Evolutionary conservation across 352 stramenopile genomes (phyloP), one percentile per base, ranked within the genome.

Genomic region (Elongisporangium senticosum): DNA sequence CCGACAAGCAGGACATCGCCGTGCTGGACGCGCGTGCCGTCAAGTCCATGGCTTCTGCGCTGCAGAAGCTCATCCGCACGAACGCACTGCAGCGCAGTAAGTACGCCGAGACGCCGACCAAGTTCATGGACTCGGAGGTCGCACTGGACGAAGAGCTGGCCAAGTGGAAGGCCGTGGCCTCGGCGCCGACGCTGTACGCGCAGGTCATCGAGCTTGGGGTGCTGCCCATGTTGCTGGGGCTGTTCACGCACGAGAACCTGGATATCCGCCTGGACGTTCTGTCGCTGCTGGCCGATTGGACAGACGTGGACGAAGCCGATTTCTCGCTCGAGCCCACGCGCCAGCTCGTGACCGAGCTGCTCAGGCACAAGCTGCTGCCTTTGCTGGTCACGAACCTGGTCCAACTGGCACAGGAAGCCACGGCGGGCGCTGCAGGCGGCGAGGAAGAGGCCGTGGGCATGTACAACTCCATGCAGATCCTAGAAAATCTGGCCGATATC

Each of bases 111-210:
- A 75, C 91, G 17, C 86, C 88, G 1, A 62, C 62, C 23, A 92
- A 89, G 56, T 96, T 96, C 56, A 69, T 96, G 54, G 77, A 94
- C 26, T 94, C 82, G 28, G 88, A 96, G 65, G 58, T 96, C 33
- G 75, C 72, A 11, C 61, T 90, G 21, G 71, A 90, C 61, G 53
- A 54, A 19, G 79, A 90, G 56, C 53, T 91, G 17, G 59, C 64
- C 54, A 66, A 75, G 50, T 85, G 81, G 71, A 81, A 75, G 53
- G 66, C 73, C 39, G 68, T 92, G 10, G 83, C 77, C 3, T 79
- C 86, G 3, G 75, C 71, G 21, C 86, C 87, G 1, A 69, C 86
- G 33, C 71, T 91, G 7, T 76, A 77, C 43, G 48, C 57, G 21
- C 67, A 68, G 37, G 67, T 95, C 20, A 73, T 83, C 19, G 76